Conservation (phyloP, 2,329 filamentous ascomycete species). For the Trichoderma asperellum region DNA sequence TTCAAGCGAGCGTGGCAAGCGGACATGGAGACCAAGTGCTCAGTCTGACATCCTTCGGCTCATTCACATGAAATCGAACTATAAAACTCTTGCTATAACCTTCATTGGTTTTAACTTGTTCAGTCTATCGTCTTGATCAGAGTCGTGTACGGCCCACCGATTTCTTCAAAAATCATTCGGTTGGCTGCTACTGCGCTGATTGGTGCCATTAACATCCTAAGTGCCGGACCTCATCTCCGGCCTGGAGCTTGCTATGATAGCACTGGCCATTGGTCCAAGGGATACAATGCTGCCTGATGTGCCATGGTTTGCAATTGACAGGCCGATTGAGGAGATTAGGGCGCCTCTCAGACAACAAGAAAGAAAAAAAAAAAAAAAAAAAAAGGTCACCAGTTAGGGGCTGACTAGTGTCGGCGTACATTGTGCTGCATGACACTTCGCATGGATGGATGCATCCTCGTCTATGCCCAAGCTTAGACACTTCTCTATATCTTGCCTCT, state of each 20-base stretch:
- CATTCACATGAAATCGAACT: background rate
- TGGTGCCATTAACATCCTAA: background rate
- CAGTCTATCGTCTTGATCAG: background rate
- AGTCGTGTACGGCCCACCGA: background rate
- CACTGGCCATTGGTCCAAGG: background rate
- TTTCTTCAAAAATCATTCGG: background rate
- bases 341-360: background rate
- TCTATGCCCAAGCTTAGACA: background rate
- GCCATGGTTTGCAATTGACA: background rate
- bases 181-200: background rate
- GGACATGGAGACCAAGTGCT: background rate
- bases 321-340: background rate
- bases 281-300: background rate
- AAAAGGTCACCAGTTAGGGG: background rate
- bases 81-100: background rate
- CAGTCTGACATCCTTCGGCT: background rate
- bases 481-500: background rate
- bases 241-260: background rate
- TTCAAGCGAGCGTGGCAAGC: slow-evolving; percentile 1
- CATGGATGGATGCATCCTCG: background rate
- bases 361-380: background rate
- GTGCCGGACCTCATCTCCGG: slow-evolving; percentile 25
- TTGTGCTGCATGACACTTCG: background rate
- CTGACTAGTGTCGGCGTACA: background rate
- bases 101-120: background rate